Conservation (phyloP, 306 rosid species). For the Gastrolobium villosum region DNA sequence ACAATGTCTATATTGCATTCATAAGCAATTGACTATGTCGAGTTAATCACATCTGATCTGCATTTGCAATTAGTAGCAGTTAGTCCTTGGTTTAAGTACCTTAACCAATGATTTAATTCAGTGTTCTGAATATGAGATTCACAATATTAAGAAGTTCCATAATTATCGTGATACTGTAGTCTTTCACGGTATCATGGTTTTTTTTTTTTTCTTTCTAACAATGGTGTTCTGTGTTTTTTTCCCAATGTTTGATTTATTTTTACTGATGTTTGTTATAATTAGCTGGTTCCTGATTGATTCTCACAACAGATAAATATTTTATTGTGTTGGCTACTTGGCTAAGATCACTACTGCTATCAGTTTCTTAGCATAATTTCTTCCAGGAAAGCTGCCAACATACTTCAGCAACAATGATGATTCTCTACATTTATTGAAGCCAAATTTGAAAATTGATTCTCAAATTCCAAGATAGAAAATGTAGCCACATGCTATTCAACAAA, state of each 20-base stretch:
- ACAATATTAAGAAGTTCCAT: background rate
- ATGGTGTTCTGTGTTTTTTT: background rate
- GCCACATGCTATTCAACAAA: background rate
- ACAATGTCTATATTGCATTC: background rate
- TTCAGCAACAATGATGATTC: background rate
- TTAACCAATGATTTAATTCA: background rate
- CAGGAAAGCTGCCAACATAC: conserved; percentile 2
- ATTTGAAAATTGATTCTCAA: background rate
- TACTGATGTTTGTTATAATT: background rate
- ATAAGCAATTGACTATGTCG: conserved; percentile 15
- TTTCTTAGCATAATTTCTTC: background rate
- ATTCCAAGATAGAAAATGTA: background rate
- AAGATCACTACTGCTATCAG: background rate
- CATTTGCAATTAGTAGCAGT: conserved; percentile 22
- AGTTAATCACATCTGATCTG: conserved; percentile 35
- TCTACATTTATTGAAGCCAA: background rate
- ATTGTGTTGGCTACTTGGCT: no score
- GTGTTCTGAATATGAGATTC: conserved; percentile 1
- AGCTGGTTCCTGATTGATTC: background rate
- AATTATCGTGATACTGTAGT: background rate
- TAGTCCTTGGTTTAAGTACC: conserved; percentile 3
- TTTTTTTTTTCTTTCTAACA: background rate
- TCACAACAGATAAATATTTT: background rate
- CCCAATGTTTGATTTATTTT: conserved; percentile 5
- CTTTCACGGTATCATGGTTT: background rate